Percentiles rank a stretch among this genome's conserved stretches.
Conservation (phyloP, 1,284 basidiomycete genomes). For the Leccinum griseonigrum region DNA sequence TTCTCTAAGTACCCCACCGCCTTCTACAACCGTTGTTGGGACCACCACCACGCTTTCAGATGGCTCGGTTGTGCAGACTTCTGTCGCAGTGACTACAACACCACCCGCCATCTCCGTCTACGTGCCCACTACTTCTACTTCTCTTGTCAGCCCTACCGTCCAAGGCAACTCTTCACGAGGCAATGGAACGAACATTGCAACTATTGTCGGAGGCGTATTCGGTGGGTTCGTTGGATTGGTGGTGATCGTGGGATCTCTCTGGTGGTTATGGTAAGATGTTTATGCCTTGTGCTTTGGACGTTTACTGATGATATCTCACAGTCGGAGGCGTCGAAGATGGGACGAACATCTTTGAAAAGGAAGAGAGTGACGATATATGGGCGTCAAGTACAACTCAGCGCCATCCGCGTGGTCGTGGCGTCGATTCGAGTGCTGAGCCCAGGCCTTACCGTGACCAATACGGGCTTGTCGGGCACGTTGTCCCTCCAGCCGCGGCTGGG, state of each 20-base stretch:
- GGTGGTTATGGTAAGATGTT: slow-evolving; percentile 46
- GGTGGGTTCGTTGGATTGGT: slow-evolving; percentile 50
- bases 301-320: slow-evolving; percentile 23
- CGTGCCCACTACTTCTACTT: slow-evolving; percentile 19
- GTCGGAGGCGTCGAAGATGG: slow-evolving; percentile 46
- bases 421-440: slow-evolving; percentile 26
- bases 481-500: slow-evolving; percentile 36
- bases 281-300: slow-evolving; percentile 1
- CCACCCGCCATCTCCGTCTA: slow-evolving; percentile 26
- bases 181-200: slow-evolving; percentile 35
- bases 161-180: slow-evolving; percentile 17
- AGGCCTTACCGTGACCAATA: slow-evolving; percentile 46
- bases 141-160: slow-evolving; percentile 19
- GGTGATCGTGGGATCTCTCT: slow-evolving; percentile 41
- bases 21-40: slow-evolving; percentile 20
- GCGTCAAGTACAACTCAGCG: slow-evolving; percentile 5
- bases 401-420: slow-evolving; percentile 12
- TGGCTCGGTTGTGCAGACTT: slow-evolving; percentile 33
- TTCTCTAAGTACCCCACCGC: slow-evolving; percentile 23
- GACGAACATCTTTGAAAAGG: slow-evolving; percentile 48
- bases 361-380: slow-evolving; percentile 21
- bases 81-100: slow-evolving; percentile 30
- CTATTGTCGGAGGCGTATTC: slow-evolving; percentile 52
- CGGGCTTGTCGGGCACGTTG: slow-evolving; percentile 46
- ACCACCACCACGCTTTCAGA: slow-evolving; percentile 35